phyloP scores from a whole-genome alignment of 768 basidiomycete genomes.

The Holtermannia corniformis region DNA sequence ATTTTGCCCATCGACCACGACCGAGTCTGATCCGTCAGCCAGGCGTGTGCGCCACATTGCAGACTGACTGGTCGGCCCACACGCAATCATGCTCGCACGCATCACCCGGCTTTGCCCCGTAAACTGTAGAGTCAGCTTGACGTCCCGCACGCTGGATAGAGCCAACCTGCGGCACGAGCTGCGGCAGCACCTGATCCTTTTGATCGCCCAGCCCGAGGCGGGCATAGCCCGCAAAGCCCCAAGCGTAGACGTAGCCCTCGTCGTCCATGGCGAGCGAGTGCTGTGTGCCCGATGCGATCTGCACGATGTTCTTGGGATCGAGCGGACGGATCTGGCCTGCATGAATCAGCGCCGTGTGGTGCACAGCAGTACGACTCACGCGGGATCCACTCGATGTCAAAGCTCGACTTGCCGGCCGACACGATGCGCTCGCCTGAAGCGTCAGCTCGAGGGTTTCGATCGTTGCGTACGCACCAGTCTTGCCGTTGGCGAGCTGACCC shows the following conservation, averaged over 20 bases:
- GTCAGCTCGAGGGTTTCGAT: background rate
- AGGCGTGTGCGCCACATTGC: background rate
- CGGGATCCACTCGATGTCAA: constrained; percentile 53
- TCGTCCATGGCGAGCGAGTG: constrained; percentile 74
- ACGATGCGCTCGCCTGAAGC: constrained; percentile 58
- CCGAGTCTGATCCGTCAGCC: constrained; percentile 21
- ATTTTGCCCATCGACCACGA: constrained; percentile 73
- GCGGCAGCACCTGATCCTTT: constrained; percentile 52
- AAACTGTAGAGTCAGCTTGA: constrained; percentile 48
- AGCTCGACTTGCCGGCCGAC: constrained; percentile 73
- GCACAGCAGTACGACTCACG: constrained; percentile 12
- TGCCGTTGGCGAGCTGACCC: constrained; percentile 86
- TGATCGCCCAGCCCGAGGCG: constrained; percentile 58
- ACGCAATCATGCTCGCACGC: constrained; percentile 56
- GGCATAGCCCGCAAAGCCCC: constrained; percentile 49
- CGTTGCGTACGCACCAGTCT: constrained; percentile 52
- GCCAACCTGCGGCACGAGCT: constrained; percentile 65
- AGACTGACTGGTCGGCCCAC: constrained; percentile 61
- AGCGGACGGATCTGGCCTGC: constrained; percentile 62
- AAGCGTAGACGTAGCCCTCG: constrained; percentile 41
- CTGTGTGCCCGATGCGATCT: constrained; percentile 78
- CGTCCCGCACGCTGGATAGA: background rate
- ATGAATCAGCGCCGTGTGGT: background rate
- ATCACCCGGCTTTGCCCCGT: constrained; percentile 58
- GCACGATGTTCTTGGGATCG: constrained; percentile 63